Evolutionary conservation across 768 basidiomycete species (phyloP).

Genomic region (Pulveroboletus ravenelii): DNA sequence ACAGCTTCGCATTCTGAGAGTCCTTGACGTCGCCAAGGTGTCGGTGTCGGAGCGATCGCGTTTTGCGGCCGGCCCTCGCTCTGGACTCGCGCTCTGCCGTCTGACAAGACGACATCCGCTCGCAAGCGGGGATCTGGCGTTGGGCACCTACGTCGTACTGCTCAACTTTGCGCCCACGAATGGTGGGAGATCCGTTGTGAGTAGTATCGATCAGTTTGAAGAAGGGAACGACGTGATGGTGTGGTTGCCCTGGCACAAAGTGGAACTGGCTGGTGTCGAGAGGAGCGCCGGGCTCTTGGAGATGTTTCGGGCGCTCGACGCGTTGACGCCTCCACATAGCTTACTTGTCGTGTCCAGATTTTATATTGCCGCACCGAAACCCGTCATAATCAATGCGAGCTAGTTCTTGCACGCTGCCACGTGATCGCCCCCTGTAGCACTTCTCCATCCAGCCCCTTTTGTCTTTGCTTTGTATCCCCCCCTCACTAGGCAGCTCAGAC

Average conservation of each 20-base stretch:
- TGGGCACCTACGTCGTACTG: slow-evolving; percentile 32
- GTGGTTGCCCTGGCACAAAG: slow-evolving; percentile 51
- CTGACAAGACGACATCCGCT: slow-evolving; percentile 23
- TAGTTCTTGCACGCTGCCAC: slow-evolving; percentile 9
- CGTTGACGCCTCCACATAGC: slow-evolving; percentile 27
- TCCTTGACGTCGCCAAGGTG: slow-evolving; percentile 35
- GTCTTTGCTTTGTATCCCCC: background rate
- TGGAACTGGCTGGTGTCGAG: slow-evolving; percentile 23
- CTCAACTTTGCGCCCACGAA: slow-evolving; percentile 34
- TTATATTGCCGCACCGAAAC: slow-evolving; percentile 12
- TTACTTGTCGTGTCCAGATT: slow-evolving; percentile 30
- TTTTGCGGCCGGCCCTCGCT: slow-evolving; percentile 23
- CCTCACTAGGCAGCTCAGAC: background rate
- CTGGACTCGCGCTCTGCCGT: slow-evolving; percentile 42
- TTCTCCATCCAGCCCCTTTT: background rate
- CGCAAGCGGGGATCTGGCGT: slow-evolving; percentile 11
- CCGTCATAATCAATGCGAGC: background rate
- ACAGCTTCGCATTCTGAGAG: slow-evolving; percentile 39
- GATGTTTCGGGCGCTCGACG: slow-evolving; percentile 21
- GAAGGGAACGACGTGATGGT: slow-evolving; percentile 39
- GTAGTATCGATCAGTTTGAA: slow-evolving; percentile 36
- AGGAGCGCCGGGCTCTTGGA: slow-evolving; percentile 11
- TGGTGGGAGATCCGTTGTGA: slow-evolving; percentile 23
- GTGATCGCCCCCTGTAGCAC: slow-evolving; percentile 11
- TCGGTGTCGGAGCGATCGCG: slow-evolving; percentile 27